Percentiles rank a stretch among this genome's conserved stretches.
Conservation (phyloP, 75 land plant genomes). For the Pseudotsuga menziesii region DNA sequence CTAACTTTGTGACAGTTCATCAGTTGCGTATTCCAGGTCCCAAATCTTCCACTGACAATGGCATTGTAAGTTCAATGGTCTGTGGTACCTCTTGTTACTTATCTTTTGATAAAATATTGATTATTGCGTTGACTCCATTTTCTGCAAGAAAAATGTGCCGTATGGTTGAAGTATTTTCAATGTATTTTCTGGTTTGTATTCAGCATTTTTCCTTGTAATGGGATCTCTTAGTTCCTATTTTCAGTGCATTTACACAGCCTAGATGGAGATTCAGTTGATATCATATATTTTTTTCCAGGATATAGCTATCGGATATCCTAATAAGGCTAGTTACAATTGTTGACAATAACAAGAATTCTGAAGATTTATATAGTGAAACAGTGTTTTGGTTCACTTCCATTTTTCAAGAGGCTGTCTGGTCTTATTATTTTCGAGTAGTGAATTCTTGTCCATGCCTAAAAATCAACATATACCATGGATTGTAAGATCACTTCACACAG, state of each 20-base stretch:
- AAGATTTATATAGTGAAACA: no score
- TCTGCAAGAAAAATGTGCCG: background rate
- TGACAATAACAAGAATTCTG: no score
- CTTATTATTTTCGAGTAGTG: no score
- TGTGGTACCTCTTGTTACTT: background rate
- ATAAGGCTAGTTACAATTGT: no score
- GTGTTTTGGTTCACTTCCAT: no score
- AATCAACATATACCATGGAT: no score
- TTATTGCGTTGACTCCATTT: background rate
- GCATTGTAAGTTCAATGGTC: constrained; percentile 4
- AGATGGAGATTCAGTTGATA: background rate
- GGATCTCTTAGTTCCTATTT: background rate
- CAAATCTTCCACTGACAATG: background rate
- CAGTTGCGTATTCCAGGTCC: background rate
- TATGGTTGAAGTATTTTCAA: background rate
- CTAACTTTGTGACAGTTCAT: background rate
- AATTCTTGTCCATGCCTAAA: no score
- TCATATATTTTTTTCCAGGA: no score
- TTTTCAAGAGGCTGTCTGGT: no score
- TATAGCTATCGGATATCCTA: no score
- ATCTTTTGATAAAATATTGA: background rate
- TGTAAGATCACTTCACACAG: no score
- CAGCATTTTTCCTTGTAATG: constrained; percentile 3
- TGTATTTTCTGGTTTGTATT: background rate
- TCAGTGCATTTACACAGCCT: background rate